Percentiles rank a stretch among this genome's conserved stretches.
These are phyloP conservation scores for Nakaseomyces uthaithaninus DNA, from an alignment of 1,139 yeast genomes.

Conservation along the genomic window DNA sequence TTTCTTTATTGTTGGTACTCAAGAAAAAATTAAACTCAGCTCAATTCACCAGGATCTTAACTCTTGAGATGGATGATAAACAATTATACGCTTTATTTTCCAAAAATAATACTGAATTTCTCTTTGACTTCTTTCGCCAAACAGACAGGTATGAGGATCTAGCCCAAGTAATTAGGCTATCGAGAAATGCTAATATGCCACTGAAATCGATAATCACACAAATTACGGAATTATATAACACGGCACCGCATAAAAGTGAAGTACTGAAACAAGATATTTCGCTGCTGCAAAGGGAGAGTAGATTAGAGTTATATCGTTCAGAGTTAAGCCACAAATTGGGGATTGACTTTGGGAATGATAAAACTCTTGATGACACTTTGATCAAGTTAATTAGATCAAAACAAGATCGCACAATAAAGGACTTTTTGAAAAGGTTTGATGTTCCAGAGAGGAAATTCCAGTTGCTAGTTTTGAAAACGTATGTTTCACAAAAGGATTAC, in stretches of 20 bases:
- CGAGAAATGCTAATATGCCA: constrained; percentile 18
- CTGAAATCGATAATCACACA: constrained; percentile 23
- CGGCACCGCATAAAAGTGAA: constrained; percentile 19
- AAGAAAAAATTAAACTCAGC: constrained; percentile 42
- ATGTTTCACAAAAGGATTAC: constrained; percentile 48
- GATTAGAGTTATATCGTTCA: constrained; percentile 45
- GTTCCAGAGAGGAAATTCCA: constrained; percentile 58
- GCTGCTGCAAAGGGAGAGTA: constrained; percentile 43
- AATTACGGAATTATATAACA: constrained; percentile 26
- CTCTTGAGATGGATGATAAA: constrained; percentile 36
- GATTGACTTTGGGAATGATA: constrained; percentile 44
- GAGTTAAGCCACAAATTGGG: constrained; percentile 48
- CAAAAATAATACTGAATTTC: constrained; percentile 31
- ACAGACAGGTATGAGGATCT: constrained; percentile 46
- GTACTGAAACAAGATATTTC: constrained; percentile 26
- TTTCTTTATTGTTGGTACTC: constrained; percentile 51
- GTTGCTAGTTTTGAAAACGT: constrained; percentile 50
- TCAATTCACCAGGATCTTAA: constrained; percentile 47
- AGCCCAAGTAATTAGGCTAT: constrained; percentile 36
- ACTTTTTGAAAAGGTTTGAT: constrained; percentile 53
- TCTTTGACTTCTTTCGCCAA: constrained; percentile 51
- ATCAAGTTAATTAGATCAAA: constrained; percentile 45
- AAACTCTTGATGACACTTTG: constrained; percentile 48
- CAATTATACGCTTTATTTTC: constrained; percentile 41
- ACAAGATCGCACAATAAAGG: constrained; percentile 52